Evolutionary conservation across 2,329 filamentous ascomycete species (phyloP).

Genomic region (Cryphonectria radicalis): DNA sequence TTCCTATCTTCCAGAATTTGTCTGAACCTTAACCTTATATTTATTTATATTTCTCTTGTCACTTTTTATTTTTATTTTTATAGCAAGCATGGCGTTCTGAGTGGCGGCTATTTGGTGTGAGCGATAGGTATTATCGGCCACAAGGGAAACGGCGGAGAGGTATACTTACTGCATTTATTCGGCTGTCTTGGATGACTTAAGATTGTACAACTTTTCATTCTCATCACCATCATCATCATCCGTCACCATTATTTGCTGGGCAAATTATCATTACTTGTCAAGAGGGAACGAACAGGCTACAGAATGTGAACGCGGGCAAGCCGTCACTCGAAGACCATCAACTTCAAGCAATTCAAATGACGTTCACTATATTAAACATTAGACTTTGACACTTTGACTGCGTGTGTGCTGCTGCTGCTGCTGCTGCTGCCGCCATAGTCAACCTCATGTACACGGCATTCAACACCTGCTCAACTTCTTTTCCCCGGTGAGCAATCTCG

Average conservation of each 20-base stretch:
- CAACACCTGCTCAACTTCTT: not conserved
- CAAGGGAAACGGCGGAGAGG: not conserved
- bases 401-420: not conserved
- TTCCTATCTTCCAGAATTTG: not conserved
- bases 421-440: not conserved
- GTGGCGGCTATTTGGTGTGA: conserved; percentile 3
- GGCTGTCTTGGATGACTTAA: not conserved
- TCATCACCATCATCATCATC: not conserved
- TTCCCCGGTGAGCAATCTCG: not conserved
- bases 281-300: not conserved
- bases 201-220: not conserved
- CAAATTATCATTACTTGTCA: not conserved
- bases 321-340: not conserved
- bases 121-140: conserved; percentile 3
- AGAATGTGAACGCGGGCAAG: not conserved
- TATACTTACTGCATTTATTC: not conserved
- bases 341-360: not conserved
- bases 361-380: not conserved
- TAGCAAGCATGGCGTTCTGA: conserved; percentile 26
- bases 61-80: conserved; percentile 5
- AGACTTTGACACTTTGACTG: not conserved
- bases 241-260: not conserved
- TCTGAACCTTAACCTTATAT: conserved; percentile 5
- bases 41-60: not conserved
- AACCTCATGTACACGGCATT: not conserved